Percentiles rank a stretch among this genome's conserved stretches.
phyloP scores from a whole-genome alignment of 2,329 filamentous ascomycete species.

The Huntiella savannae region DNA sequence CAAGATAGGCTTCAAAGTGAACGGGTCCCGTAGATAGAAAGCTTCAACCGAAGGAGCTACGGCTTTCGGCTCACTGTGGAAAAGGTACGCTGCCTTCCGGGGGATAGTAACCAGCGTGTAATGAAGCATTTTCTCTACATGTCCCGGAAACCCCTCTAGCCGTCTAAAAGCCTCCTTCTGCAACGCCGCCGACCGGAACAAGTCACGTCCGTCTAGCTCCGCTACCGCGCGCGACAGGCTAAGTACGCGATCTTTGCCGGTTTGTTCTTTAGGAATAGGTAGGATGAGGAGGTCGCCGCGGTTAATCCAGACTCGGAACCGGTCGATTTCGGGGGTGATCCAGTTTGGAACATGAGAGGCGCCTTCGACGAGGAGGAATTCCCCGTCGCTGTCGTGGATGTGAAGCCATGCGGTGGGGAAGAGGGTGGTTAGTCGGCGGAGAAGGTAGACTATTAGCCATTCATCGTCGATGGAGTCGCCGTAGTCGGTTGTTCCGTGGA shows the following conservation, averaged over 20 bases:
- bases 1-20: conserved; percentile 50
- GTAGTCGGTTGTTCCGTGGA: conserved; percentile 67
- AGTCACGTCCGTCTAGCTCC: conserved; percentile 12
- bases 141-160: conserved; percentile 61
- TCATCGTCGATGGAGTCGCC: conserved; percentile 94
- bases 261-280: conserved; percentile 18
- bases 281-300: conserved; percentile 58
- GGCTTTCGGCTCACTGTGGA: conserved; percentile 55
- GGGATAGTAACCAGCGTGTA: conserved; percentile 55
- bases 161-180: conserved; percentile 85
- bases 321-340: conserved; percentile 79
- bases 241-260: no score
- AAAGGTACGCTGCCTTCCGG: conserved; percentile 58
- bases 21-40: conserved; percentile 78
- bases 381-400: conserved; percentile 73
- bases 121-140: conserved; percentile 60
- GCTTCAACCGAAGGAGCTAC: conserved; percentile 73
- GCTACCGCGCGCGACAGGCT: no score
- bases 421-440: conserved; percentile 59
- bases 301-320: conserved; percentile 79
- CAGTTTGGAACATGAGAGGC: conserved; percentile 73
- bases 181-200: conserved; percentile 54
- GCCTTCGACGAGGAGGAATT: conserved; percentile 88
- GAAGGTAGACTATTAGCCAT: conserved; percentile 84
- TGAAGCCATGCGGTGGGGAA: conserved; percentile 64